Base-by-base conservation (phyloP, 768 basidiomycete species). In the Boletellus emodensis region DNA sequence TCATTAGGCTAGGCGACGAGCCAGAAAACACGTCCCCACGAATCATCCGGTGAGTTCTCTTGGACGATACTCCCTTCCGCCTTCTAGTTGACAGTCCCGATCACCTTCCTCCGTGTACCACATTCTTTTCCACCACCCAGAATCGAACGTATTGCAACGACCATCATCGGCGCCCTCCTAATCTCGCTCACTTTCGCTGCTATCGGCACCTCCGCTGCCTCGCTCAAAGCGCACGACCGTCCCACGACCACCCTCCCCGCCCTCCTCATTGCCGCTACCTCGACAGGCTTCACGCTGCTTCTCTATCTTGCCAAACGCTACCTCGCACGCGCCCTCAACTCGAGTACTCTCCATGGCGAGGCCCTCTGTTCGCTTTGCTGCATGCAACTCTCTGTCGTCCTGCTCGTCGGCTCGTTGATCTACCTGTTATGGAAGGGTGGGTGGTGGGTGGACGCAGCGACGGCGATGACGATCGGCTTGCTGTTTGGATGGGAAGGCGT, bases 391-490 rank as follows among this genome's bases (percentile, higher is more conserved):
- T 76, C 75, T 0, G 35, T 65, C 18, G 74, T 78, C 2, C 58
- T 77, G 13, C 72, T 78, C 48, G 36, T 71, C 2, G 77, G 76
- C 2, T 68, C 69, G 5, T 48, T 75, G 42, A 63, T 76, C 26
- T 75, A 63, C 39, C 59, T 68, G 7, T 54, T 70, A 4, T 75
- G 76, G 76, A 50, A 59, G 6, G 69, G 72, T n/a, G 77, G 75
- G 0, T 77, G 76, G 77, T 77, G 77, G 76, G 60, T 75, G 12
- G 77, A 77, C 48, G 58, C 71, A 17, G 70, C 68, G n/a, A 76
- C 76, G 11, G 65, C 74, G 1, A 65, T 77, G 22, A 46, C 69
- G 11, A 63, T 77, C 30, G 69, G 67, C 3, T 3, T 74, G 8
- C 55, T 77, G 40, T 77, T 77, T 47, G 73, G 68, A 10, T 72